Conservation (phyloP, 108 stramenopile species). For the Phaeodactylum tricornutum region DNA sequence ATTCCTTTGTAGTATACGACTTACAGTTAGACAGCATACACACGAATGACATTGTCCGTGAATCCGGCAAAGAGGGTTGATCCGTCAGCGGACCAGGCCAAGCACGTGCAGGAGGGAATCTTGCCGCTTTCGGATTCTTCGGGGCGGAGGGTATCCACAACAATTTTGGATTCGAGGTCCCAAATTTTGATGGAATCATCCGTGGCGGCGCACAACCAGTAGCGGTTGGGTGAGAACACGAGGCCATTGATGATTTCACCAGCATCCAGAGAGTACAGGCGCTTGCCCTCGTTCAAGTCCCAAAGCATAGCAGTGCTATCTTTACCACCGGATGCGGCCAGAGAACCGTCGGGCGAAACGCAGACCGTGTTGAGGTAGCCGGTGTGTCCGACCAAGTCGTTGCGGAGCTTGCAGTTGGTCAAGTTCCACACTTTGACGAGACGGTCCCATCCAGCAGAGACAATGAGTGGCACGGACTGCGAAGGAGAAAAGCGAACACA, state of each 20-base stretch:
- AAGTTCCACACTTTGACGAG: constrained; percentile 99
- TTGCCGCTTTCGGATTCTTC: constrained; percentile 54
- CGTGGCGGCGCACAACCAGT: constrained; percentile 99
- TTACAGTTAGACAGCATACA: constrained; percentile 84
- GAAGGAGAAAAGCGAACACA: constrained; percentile 98
- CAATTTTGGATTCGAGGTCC: constrained; percentile 97
- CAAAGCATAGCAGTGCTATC: constrained; percentile 99
- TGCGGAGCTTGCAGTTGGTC: constrained; percentile 97
- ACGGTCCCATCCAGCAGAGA: constrained; percentile 98
- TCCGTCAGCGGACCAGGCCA: constrained; percentile 97
- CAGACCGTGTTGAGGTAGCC: constrained; percentile 99
- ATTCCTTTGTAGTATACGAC: no score
- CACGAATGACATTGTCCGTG: constrained; percentile 93
- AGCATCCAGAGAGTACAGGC: constrained; percentile 97
- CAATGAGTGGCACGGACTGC: constrained; percentile 90
- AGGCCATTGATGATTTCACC: constrained; percentile 98
- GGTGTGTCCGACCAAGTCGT: constrained; percentile 97
- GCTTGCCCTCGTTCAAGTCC: constrained; percentile 99
- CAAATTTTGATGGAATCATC: constrained; percentile 98
- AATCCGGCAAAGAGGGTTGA: constrained; percentile 96
- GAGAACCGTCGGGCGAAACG: constrained; percentile 97
- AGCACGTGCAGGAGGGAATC: constrained; percentile 88
- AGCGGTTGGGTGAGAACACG: constrained; percentile 99
- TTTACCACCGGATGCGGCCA: constrained; percentile 99
- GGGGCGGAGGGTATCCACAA: constrained; percentile 94